Percentiles rank a stretch among this genome's conserved stretches.
Conservation (phyloP, 1,284 basidiomycete genomes). For the Xerocomus amazonicus region DNA sequence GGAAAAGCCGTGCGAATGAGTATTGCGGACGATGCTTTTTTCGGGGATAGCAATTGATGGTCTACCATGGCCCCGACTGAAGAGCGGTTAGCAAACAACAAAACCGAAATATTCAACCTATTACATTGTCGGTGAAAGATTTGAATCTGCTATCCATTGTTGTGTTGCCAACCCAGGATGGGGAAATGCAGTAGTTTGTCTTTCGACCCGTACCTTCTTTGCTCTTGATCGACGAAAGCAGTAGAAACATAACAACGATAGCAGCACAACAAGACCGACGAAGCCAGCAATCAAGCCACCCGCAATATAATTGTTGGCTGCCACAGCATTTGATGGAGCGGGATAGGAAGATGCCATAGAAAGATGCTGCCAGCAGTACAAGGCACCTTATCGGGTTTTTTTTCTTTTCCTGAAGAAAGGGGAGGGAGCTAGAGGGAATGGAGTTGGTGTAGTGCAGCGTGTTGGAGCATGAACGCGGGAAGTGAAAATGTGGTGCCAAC, state of each 20-base stretch:
- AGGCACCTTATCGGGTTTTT: background rate
- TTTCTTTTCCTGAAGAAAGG: conserved; percentile 6
- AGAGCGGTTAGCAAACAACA: conserved; percentile 25
- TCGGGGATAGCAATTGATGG: conserved; percentile 51
- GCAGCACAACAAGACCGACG: conserved; percentile 20
- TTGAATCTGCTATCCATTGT: conserved; percentile 18
- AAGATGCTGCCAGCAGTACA: background rate
- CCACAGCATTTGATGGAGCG: background rate
- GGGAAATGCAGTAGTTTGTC: conserved; percentile 43
- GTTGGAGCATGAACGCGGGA: conserved; percentile 7
- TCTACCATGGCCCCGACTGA: conserved; percentile 45
- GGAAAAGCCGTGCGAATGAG: conserved; percentile 35
- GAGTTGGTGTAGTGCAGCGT: conserved; percentile 1
- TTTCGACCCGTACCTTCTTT: conserved; percentile 35
- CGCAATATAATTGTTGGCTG: conserved; percentile 37
- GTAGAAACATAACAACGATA: conserved; percentile 34
- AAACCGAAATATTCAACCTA: background rate
- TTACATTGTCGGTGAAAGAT: conserved; percentile 13
- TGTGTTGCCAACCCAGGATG: conserved; percentile 43
- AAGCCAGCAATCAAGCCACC: conserved; percentile 34
- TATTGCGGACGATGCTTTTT: conserved; percentile 34
- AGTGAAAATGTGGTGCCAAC: background rate
- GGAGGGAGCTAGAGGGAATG: conserved; percentile 11
- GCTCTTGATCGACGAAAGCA: conserved; percentile 40
- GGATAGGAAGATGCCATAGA: conserved; percentile 21